phyloP scores from a whole-genome alignment of 371 early-diverging fungal species.

The Dipsacomyces acuminosporus region DNA sequence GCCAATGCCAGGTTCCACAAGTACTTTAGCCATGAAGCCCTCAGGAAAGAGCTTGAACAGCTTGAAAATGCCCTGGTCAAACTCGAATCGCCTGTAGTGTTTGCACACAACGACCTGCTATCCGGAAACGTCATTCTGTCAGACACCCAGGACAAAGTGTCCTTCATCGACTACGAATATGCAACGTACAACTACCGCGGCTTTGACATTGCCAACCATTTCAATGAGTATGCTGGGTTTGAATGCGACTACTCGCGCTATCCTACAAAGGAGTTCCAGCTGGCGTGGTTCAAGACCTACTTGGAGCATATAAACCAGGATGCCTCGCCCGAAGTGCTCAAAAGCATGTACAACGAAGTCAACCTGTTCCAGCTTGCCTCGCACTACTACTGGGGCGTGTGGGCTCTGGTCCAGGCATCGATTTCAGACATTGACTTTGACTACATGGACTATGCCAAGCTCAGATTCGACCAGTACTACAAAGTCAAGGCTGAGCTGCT shows the following conservation, averaged over 20 bases:
- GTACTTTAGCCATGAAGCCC: constrained; percentile 53
- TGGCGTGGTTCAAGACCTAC: constrained; percentile 67
- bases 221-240: constrained; percentile 89
- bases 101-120: constrained; percentile 89
- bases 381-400: constrained; percentile 90
- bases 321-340: constrained; percentile 52
- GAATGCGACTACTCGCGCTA: constrained; percentile 89
- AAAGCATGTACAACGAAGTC: constrained; percentile 67
- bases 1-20: constrained; percentile 60
- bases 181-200: constrained; percentile 77
- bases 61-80: constrained; percentile 56
- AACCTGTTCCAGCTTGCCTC: constrained; percentile 79
- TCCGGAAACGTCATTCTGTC: constrained; percentile 83
- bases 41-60: constrained; percentile 53
- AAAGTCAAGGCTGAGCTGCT: constrained; percentile 26
- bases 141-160: constrained; percentile 53
- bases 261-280: constrained; percentile 66
- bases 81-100: constrained; percentile 75
- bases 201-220: constrained; percentile 95
- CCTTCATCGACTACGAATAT: constrained; percentile 95
- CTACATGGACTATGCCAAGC: constrained; percentile 83
- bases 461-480: constrained; percentile 73
- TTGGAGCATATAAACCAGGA: constrained; percentile 34
- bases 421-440: constrained; percentile 90
- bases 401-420: constrained; percentile 85